These are phyloP conservation scores for Trichoderma erinaceum DNA, from an alignment of 495 filamentous ascomycete species.

Conservation along the genomic window DNA sequence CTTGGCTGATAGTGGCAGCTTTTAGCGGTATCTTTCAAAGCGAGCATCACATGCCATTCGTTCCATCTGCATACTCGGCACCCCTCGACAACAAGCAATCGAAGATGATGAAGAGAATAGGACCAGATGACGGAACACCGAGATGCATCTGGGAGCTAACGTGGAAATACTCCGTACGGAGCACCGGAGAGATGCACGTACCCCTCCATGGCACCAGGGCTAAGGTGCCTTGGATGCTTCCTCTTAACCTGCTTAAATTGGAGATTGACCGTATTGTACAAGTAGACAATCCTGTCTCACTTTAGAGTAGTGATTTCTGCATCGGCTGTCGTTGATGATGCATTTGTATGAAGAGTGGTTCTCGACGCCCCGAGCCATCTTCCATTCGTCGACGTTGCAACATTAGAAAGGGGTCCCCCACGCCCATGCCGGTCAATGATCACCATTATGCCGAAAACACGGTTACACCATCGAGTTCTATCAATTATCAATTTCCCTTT, in stretches of 20 bases:
- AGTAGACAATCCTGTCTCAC: not conserved
- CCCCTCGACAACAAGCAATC: too few relatives aligned
- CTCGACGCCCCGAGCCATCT: not conserved
- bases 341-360: not conserved
- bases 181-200: not conserved
- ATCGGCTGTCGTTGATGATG: not conserved
- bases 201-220: not conserved
- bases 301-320: not conserved
- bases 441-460: not conserved
- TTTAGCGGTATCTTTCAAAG: constrained; percentile 4
- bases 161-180: constrained; percentile 1
- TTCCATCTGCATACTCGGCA: not conserved
- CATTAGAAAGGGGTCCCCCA: not conserved
- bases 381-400: not conserved
- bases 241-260: not conserved
- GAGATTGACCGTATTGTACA: not conserved
- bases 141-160: not conserved
- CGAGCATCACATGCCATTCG: constrained; percentile 11
- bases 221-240: not conserved
- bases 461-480: not conserved
- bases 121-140: not conserved
- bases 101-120: not conserved
- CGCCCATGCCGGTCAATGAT: not conserved
- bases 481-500: not conserved
- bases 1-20: not conserved